phyloP scores from a whole-genome alignment of 2,329 filamentous ascomycete species.

The Neurospora crassa region DNA sequence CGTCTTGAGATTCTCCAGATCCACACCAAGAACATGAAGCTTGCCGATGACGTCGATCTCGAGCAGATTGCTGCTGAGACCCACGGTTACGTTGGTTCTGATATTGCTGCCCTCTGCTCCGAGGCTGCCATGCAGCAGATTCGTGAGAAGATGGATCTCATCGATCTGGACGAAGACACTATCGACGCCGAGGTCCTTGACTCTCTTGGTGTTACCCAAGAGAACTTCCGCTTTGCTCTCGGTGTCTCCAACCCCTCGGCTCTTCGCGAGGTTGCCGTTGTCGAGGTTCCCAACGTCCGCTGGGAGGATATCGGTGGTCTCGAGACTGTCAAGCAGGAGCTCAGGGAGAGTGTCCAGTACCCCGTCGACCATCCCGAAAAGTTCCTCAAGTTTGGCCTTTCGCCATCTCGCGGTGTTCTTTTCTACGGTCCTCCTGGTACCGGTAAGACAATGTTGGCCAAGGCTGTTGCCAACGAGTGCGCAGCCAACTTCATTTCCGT shows the following conservation, averaged over 20 bases:
- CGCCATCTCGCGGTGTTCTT: slow-evolving; percentile 92
- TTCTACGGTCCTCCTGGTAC: slow-evolving; percentile 99
- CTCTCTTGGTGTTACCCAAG: slow-evolving; percentile 97
- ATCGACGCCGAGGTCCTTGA: slow-evolving; percentile 98
- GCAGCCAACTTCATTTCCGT: slow-evolving; percentile 99
- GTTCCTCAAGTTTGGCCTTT: slow-evolving; percentile 99
- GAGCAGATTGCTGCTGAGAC: slow-evolving; percentile 96
- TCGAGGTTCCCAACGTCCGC: slow-evolving; percentile 97
- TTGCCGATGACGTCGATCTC: slow-evolving; percentile 90
- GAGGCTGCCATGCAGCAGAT: slow-evolving; percentile 99
- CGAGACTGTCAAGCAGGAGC: slow-evolving; percentile 96
- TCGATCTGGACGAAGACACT: slow-evolving; percentile 96
- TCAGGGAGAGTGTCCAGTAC: slow-evolving; percentile 98
- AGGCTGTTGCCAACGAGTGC: slow-evolving; percentile 98
- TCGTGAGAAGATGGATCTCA: slow-evolving; percentile 99
- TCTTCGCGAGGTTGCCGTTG: slow-evolving; percentile 95
- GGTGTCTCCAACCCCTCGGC: slow-evolving; percentile 98
- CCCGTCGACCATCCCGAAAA: slow-evolving; percentile 98
- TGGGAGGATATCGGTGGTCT: slow-evolving; percentile 99
- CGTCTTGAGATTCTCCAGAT: slow-evolving; percentile 98
- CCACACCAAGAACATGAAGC: slow-evolving; percentile 99
- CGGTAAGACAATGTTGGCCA: slow-evolving; percentile 99
- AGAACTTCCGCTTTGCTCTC: slow-evolving; percentile 98
- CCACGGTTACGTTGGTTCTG: slow-evolving; percentile 97
- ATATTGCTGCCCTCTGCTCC: slow-evolving; percentile 95